A percentile compares a stretch with the other conserved stretches of the same genome.
Conservation (phyloP, 2,329 filamentous ascomycete genomes). For the Endothia cerciana region DNA sequence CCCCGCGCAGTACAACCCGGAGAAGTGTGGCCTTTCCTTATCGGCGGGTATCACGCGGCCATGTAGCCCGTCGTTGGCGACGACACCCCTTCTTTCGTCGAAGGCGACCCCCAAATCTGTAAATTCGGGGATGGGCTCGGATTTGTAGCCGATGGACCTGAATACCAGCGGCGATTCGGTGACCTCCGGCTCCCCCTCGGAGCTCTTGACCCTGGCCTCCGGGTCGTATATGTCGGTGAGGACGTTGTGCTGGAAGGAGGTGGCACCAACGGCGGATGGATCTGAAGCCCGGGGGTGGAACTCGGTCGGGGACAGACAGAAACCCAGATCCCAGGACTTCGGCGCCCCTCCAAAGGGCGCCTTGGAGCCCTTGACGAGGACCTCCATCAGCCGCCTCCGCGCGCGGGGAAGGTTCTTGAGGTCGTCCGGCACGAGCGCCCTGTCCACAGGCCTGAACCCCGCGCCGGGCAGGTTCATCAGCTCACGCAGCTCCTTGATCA, state of each 20-base stretch:
- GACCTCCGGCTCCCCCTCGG: constrained; percentile 49
- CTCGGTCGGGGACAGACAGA: constrained; percentile 75
- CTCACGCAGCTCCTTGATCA: constrained; percentile 92
- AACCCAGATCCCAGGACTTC: constrained; percentile 84
- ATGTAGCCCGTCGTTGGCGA: constrained; percentile 76
- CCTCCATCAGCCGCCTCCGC: constrained; percentile 76
- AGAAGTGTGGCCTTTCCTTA: constrained; percentile 39
- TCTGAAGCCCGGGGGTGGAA: constrained; percentile 60
- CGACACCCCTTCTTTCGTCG: constrained; percentile 71
- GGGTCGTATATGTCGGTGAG: constrained; percentile 61
- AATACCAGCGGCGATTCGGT: constrained; percentile 77
- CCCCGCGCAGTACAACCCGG: constrained; percentile 87
- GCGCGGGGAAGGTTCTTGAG: constrained; percentile 74
- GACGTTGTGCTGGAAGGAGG: constrained; percentile 67
- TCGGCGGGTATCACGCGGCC: constrained; percentile 66
- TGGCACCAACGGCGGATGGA: constrained; percentile 59
- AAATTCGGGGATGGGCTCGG: constrained; percentile 76
- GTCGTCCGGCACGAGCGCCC: constrained; percentile 67
- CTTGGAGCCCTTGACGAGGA: constrained; percentile 75
- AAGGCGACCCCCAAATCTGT: constrained; percentile 76
- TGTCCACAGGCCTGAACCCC: constrained; percentile 71
- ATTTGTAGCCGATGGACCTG: constrained; percentile 93
- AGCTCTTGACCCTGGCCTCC: constrained; percentile 51
- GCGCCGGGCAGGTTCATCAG: constrained; percentile 77
- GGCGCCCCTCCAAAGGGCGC: constrained; percentile 50